phyloP scores from a whole-genome alignment of 2,329 filamentous ascomycete genomes.

The Xylariaceae sp. region DNA sequence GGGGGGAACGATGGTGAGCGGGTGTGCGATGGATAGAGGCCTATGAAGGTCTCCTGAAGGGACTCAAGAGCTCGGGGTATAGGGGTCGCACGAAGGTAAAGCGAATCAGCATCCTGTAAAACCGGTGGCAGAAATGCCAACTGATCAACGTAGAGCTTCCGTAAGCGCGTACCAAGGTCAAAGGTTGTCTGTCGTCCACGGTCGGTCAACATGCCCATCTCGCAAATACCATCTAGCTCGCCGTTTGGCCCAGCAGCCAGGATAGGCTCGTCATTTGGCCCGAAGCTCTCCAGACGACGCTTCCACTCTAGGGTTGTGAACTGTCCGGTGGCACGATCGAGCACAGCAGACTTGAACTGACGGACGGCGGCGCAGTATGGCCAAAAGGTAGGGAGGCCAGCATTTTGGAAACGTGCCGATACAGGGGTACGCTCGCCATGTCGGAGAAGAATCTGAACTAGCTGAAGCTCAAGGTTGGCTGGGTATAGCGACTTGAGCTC shows the following conservation, averaged over 20 bases:
- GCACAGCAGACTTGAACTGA: slow-evolving; percentile 65
- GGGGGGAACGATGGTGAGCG: slow-evolving; percentile 59
- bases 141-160: slow-evolving; percentile 76
- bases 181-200: slow-evolving; percentile 75
- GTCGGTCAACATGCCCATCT: slow-evolving; percentile 78
- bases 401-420: slow-evolving; percentile 84
- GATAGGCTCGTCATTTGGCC: slow-evolving; percentile 70
- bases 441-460: slow-evolving; percentile 86
- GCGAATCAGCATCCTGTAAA: slow-evolving; percentile 59
- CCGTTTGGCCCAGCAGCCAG: slow-evolving; percentile 71
- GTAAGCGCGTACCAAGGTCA: slow-evolving; percentile 70
- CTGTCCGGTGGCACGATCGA: slow-evolving; percentile 48
- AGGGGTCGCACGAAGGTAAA: slow-evolving; percentile 78
- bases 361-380: slow-evolving; percentile 85
- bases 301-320: slow-evolving; percentile 64
- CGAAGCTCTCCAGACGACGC: slow-evolving; percentile 84
- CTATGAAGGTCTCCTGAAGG: slow-evolving; percentile 76
- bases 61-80: slow-evolving; percentile 79
- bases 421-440: slow-evolving; percentile 87
- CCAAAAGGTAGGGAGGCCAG: slow-evolving; percentile 75
- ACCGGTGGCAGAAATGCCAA: slow-evolving; percentile 71
- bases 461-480: slow-evolving; percentile 76
- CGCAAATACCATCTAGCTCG: slow-evolving; percentile 82
- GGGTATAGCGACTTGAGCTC: slow-evolving; percentile 87
- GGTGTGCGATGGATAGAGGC: slow-evolving; percentile 69